Conservation (phyloP, 2,329 filamentous ascomycete species). For the Hymenotorrendiella dingleyae region DNA sequence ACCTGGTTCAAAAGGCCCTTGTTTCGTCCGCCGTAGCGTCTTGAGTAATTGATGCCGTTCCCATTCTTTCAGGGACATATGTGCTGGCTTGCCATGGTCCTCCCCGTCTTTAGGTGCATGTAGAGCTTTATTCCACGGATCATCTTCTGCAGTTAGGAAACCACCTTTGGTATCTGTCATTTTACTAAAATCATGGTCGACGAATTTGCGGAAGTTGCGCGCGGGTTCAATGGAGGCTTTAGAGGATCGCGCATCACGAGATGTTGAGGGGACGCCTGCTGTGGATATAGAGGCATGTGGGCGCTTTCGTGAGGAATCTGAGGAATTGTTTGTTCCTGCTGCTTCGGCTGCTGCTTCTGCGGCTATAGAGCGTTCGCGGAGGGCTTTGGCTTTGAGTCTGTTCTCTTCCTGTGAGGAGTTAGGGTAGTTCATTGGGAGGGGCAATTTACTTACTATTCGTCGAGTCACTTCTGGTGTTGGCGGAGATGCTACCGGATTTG, state of each 20-base stretch:
- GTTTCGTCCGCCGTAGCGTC: slow-evolving; percentile 64
- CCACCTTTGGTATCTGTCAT: slow-evolving; percentile 98
- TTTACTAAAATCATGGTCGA: slow-evolving; percentile 96
- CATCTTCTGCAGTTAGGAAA: slow-evolving; percentile 85
- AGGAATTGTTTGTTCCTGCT: slow-evolving; percentile 54
- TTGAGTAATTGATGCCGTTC: slow-evolving; percentile 73
- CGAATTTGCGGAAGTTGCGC: slow-evolving; percentile 85
- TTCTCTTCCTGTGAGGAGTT: slow-evolving; percentile 64
- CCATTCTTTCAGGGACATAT: slow-evolving; percentile 91
- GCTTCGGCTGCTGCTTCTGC: slow-evolving; percentile 41
- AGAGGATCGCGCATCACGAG: slow-evolving; percentile 60
- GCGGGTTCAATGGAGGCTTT: slow-evolving; percentile 51
- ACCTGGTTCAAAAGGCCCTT: slow-evolving; percentile 83
- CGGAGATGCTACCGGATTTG: slow-evolving; percentile 33
- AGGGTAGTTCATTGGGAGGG: not conserved
- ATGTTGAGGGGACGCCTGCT: slow-evolving; percentile 46
- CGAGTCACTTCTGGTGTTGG: slow-evolving; percentile 49
- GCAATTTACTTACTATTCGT: slow-evolving; percentile 43
- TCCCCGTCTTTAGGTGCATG: slow-evolving; percentile 50
- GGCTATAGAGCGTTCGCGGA: slow-evolving; percentile 67
- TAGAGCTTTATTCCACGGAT: slow-evolving; percentile 79
- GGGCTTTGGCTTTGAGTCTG: slow-evolving; percentile 80
- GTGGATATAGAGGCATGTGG: slow-evolving; percentile 58
- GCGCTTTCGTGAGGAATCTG: slow-evolving; percentile 63
- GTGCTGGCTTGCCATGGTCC: slow-evolving; percentile 59